These are phyloP conservation scores for Dioscorea dumetorum DNA, from an alignment of 106 monocot genomes.

Conservation along the genomic window DNA sequence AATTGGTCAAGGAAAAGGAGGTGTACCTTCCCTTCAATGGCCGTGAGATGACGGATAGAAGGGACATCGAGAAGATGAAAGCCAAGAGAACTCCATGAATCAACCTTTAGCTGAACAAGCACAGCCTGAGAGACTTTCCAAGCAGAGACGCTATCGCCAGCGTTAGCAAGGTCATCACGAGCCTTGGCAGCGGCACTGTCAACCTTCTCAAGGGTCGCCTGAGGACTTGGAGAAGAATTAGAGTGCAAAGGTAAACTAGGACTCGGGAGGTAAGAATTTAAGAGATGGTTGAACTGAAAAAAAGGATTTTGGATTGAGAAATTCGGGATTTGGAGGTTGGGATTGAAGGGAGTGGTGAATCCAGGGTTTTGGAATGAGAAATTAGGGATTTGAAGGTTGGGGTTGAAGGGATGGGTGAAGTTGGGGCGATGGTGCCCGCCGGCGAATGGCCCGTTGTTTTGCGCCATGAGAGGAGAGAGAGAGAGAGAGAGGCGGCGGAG, in stretches of 20 bases:
- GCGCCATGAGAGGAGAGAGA: background rate
- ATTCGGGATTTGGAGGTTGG: conserved; percentile 9
- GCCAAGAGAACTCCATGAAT: conserved; percentile 73
- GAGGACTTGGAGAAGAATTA: background rate
- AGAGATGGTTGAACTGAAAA: background rate
- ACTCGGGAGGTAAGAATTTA: background rate
- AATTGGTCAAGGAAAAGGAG: background rate
- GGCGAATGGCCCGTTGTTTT: background rate
- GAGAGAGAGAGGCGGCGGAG: background rate
- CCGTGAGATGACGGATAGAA: conserved; percentile 36
- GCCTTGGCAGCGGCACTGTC: conserved; percentile 49
- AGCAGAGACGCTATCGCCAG: conserved; percentile 51
- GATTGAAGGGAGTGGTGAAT: background rate
- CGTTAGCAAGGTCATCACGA: conserved; percentile 39
- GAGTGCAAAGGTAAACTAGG: conserved; percentile 1
- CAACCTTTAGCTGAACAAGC: conserved; percentile 39
- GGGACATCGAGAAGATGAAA: conserved; percentile 71
- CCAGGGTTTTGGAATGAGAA: background rate
- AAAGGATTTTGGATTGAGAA: conserved; percentile 4
- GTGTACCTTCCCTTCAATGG: conserved; percentile 67
- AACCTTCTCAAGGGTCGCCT: conserved; percentile 20
- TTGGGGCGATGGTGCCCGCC: background rate
- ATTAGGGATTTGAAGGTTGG: too few species aligned
- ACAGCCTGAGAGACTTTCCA: conserved; percentile 79
- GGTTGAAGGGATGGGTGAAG: background rate